phyloP scores from a whole-genome alignment of 495 filamentous ascomycete genomes.

The Pseudotulostoma volvatum region DNA sequence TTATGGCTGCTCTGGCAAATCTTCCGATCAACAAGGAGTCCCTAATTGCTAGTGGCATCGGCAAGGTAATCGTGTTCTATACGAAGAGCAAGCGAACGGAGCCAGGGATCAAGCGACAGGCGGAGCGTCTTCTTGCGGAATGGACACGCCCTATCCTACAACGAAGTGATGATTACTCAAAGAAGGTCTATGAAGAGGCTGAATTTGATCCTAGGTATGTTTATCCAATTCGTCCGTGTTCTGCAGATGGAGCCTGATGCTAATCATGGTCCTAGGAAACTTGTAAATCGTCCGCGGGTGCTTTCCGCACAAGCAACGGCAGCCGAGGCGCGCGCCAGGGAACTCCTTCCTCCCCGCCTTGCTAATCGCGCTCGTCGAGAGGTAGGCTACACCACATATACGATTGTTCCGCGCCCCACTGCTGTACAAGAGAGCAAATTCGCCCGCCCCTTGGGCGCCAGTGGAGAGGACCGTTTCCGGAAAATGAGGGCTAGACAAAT shows the following conservation, averaged over 20 bases:
- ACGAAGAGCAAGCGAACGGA: conserved; percentile 83
- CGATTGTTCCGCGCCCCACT: conserved; percentile 54
- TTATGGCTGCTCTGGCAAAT: conserved; percentile 63
- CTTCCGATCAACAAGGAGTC: conserved; percentile 82
- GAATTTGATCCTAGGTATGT: conserved; percentile 42
- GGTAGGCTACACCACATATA: conserved; percentile 59
- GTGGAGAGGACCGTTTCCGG: conserved; percentile 65
- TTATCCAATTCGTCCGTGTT: too few species aligned
- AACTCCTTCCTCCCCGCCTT: conserved; percentile 50
- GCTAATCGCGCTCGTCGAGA: conserved; percentile 59
- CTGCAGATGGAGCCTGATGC: conserved; percentile 3
- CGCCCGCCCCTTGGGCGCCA: conserved; percentile 50
- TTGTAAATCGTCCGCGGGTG: conserved; percentile 28
- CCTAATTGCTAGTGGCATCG: conserved; percentile 78
- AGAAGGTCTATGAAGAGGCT: conserved; percentile 43
- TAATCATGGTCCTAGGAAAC: conserved; percentile 22
- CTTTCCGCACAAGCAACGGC: conserved; percentile 34
- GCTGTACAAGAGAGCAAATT: conserved; percentile 33
- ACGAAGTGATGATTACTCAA: conserved; percentile 80
- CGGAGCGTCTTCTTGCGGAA: conserved; percentile 76
- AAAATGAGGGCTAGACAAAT: conserved; percentile 61
- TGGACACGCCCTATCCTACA: conserved; percentile 96
- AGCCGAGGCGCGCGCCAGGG: conserved; percentile 50
- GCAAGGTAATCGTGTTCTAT: conserved; percentile 92
- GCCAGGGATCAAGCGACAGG: conserved; percentile 75